Conservation (phyloP, 108 stramenopile genomes). For the Conticribra guillardii region DNA sequence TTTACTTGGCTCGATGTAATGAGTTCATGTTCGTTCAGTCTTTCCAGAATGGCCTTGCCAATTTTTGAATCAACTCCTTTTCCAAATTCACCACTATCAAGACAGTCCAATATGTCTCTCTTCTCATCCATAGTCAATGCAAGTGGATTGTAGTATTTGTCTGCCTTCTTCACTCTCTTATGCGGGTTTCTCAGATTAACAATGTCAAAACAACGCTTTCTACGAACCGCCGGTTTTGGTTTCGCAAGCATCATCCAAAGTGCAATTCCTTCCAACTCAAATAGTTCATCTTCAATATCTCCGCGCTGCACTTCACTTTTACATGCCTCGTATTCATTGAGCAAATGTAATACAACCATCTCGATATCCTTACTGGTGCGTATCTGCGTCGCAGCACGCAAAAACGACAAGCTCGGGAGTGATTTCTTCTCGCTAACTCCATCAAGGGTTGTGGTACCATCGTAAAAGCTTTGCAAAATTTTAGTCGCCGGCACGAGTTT, state of each 20-base stretch:
- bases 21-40: conserved; percentile 4
- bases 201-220: conserved; percentile 16
- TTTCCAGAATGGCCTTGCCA: conserved; percentile 4
- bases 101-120: not conserved
- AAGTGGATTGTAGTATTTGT: not conserved
- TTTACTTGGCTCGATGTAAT: not conserved
- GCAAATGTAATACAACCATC: conserved; percentile 24
- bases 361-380: conserved; percentile 24
- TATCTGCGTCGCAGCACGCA: conserved; percentile 11
- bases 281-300: conserved; percentile 16
- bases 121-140: not conserved
- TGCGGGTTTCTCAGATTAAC: not conserved
- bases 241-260: conserved; percentile 15
- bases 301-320: not conserved
- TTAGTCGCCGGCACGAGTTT: conserved; percentile 23
- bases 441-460: conserved; percentile 9
- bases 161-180: conserved; percentile 4
- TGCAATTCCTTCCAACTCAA: conserved; percentile 14
- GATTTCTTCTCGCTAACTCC: not conserved
- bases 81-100: conserved; percentile 8
- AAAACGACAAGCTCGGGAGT: not conserved
- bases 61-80: not conserved
- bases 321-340: conserved; percentile 6
- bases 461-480: conserved; percentile 8
- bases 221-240: conserved; percentile 8